Conservation (phyloP, 2,329 filamentous ascomycete species). For the Clonostachys sp. region DNA sequence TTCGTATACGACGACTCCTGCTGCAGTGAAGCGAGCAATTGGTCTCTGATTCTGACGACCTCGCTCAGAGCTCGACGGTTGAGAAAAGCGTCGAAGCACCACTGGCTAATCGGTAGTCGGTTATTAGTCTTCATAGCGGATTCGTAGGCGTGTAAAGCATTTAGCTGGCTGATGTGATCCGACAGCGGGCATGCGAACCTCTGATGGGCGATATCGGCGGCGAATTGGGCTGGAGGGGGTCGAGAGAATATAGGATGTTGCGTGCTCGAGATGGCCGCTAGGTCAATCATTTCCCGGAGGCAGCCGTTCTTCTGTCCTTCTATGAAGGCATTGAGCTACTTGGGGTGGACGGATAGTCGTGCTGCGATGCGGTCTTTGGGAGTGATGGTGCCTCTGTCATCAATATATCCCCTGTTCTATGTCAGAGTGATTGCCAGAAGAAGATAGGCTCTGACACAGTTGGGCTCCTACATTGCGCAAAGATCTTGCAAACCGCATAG, state of each 20-base stretch:
- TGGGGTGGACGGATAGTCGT: constrained; percentile 2
- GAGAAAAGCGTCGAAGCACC: background rate
- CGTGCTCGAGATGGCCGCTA: constrained; percentile 4
- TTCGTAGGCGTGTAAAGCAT: constrained; percentile 1
- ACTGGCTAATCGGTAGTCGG: background rate
- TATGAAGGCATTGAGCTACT: constrained; percentile 5
- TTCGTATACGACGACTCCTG: no score
- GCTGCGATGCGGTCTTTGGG: background rate
- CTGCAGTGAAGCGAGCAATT: background rate
- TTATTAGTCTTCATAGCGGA: background rate
- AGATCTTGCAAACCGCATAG: constrained; percentile 6
- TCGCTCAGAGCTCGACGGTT: background rate
- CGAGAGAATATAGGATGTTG: constrained; percentile 4
- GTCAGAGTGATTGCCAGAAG: background rate
- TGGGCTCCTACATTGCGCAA: background rate
- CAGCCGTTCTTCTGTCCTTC: constrained; percentile 2
- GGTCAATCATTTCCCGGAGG: constrained; percentile 3
- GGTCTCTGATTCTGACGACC: background rate
- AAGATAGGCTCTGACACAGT: background rate
- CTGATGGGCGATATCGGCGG: constrained; percentile 1
- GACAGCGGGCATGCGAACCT: constrained; percentile 2
- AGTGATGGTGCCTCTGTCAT: background rate
- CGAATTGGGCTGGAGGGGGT: background rate
- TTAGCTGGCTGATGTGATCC: constrained; percentile 4
- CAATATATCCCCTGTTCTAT: background rate